Conservation (phyloP, 371 early-diverging fungal genomes). For the Lichtheimia hyalospora region DNA sequence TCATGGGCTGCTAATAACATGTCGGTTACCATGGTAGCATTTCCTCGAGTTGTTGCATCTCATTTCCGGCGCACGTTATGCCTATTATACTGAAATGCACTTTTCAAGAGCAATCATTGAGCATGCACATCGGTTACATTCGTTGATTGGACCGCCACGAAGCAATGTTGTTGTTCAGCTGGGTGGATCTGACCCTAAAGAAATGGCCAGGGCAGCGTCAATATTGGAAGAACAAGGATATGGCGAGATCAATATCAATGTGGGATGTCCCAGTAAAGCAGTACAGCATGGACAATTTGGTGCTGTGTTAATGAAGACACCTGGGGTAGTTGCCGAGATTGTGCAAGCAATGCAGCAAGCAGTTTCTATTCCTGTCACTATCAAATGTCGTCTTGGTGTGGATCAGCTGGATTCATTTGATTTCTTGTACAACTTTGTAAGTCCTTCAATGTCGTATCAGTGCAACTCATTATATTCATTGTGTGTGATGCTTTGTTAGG, state of each 20-base stretch:
- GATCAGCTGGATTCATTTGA: conserved; percentile 70
- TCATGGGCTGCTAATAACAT: background rate
- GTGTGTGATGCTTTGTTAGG: conserved; percentile 15
- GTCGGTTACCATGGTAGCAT: conserved; percentile 25
- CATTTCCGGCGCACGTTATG: conserved; percentile 60
- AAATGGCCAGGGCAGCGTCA: conserved; percentile 54
- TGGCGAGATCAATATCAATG: conserved; percentile 69
- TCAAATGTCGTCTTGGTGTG: conserved; percentile 79
- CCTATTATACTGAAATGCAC: conserved; percentile 79
- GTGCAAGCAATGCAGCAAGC: conserved; percentile 54
- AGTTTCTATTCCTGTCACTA: conserved; percentile 59
- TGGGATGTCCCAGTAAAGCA: conserved; percentile 76
- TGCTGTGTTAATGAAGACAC: conserved; percentile 76
- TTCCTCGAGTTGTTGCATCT: conserved; percentile 71
- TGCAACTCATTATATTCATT: background rate
- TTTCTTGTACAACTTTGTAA: conserved; percentile 61
- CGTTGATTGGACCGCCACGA: conserved; percentile 55
- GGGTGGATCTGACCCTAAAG: conserved; percentile 57
- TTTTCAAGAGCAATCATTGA: conserved; percentile 69
- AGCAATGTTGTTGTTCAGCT: conserved; percentile 61
- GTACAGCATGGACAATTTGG: conserved; percentile 74
- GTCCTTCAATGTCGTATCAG: background rate
- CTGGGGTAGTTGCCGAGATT: conserved; percentile 58
- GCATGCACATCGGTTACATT: conserved; percentile 35
- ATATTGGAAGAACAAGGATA: conserved; percentile 53